phyloP scores from a whole-genome alignment of 495 filamentous ascomycete genomes.

The Apiosordaria backusii region DNA sequence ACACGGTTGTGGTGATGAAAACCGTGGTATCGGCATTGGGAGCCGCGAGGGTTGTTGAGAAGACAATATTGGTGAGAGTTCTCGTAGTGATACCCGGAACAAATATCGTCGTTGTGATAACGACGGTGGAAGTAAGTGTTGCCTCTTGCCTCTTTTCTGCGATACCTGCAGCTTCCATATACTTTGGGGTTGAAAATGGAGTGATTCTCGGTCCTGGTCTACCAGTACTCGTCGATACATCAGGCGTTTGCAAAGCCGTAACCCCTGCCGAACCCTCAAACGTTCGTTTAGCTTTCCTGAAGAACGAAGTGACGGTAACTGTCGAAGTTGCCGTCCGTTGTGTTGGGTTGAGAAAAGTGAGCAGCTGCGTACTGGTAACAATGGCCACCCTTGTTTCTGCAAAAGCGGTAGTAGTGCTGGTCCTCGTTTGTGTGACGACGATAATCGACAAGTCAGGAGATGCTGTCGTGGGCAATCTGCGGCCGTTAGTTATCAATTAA shows the following conservation, averaged over 20 bases:
- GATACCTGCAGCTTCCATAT: neutral
- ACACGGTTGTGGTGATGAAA: slow-evolving; percentile 22
- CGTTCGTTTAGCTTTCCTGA: slow-evolving; percentile 1
- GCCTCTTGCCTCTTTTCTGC: neutral
- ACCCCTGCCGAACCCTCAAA: neutral
- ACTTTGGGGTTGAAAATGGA: neutral
- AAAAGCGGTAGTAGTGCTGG: slow-evolving; percentile 4
- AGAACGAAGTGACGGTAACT: neutral
- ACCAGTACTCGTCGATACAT: neutral
- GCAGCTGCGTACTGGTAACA: neutral
- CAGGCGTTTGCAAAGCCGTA: neutral
- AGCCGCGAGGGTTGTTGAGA: slow-evolving; percentile 22
- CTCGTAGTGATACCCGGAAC: neutral
- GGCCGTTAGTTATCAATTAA: neutral
- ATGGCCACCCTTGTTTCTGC: neutral
- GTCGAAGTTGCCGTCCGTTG: slow-evolving; percentile 2
- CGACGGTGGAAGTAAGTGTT: slow-evolving; percentile 3
- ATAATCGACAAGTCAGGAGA: neutral
- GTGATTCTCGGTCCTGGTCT: neutral
- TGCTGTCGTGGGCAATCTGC: neutral
- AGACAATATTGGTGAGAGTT: slow-evolving; percentile 27
- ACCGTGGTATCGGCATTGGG: slow-evolving; percentile 26
- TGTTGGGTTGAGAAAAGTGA: slow-evolving; percentile 5
- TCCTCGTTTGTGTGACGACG: neutral
- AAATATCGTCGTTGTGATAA: neutral